Conservation (phyloP, 169 alveolate genomes). For the Theileria sp. region DNA sequence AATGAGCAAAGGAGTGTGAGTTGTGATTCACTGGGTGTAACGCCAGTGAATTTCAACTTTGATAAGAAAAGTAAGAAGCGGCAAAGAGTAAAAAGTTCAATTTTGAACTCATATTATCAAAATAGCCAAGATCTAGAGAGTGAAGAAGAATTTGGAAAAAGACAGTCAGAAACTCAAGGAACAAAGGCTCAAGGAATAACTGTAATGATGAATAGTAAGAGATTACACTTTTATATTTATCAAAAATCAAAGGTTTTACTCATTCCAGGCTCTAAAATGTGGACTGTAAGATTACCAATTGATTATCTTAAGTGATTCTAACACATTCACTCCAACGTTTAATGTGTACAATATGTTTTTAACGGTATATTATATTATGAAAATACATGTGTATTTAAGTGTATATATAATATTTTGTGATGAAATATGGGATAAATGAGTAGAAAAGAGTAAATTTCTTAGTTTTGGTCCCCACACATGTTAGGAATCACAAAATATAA, state of each 20-base stretch:
- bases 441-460: neutral
- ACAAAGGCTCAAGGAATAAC: constrained; percentile 21
- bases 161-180: neutral
- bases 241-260: constrained; percentile 47
- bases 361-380: neutral
- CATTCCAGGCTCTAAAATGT: constrained; percentile 62
- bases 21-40: constrained; percentile 44
- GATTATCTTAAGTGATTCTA: neutral
- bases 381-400: neutral
- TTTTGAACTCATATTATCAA: constrained; percentile 11
- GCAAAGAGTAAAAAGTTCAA: constrained; percentile 9
- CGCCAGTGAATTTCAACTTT: constrained; percentile 15
- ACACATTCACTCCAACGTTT: neutral
- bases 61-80: neutral
- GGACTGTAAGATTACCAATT: constrained; percentile 54
- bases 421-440: neutral
- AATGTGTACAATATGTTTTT: neutral
- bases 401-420: neutral
- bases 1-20: constrained; percentile 53
- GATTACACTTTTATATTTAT: constrained; percentile 22
- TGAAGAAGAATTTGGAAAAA: neutral
- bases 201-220: constrained; percentile 12
- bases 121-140: neutral
- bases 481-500: neutral
- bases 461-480: neutral